phyloP scores from a whole-genome alignment of 1,284 basidiomycete genomes.

The Trichosporon sp. region DNA sequence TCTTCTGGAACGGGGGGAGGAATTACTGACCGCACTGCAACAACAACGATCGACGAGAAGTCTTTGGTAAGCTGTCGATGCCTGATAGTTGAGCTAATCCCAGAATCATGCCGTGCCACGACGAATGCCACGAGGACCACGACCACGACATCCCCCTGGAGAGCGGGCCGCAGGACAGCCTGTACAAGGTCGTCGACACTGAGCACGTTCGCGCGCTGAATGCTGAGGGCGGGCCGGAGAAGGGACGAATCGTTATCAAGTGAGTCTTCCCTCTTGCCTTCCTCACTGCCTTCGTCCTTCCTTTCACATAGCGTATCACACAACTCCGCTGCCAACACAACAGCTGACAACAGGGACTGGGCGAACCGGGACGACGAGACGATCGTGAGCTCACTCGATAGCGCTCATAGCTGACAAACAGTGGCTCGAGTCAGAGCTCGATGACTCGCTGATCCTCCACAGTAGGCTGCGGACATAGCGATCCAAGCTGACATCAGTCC shows the following conservation, averaged over 20 bases:
- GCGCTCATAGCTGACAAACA: slow-evolving; percentile 19
- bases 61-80: not conserved
- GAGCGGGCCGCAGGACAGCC: slow-evolving; percentile 49
- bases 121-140: slow-evolving; percentile 42
- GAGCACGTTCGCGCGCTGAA: slow-evolving; percentile 54
- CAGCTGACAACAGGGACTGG: slow-evolving; percentile 43
- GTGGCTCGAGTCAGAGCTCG: slow-evolving; percentile 53
- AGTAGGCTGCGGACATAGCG: slow-evolving; percentile 38
- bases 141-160: slow-evolving; percentile 52
- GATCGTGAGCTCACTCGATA: slow-evolving; percentile 34
- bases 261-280: slow-evolving; percentile 32
- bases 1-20: too few relatives aligned
- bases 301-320: too few relatives aligned
- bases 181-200: slow-evolving; percentile 52
- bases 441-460: slow-evolving; percentile 54
- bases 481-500: slow-evolving; percentile 40
- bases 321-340: too few relatives aligned
- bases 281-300: too few relatives aligned
- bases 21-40: not conserved
- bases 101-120: slow-evolving; percentile 28
- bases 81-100: not conserved
- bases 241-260: slow-evolving; percentile 56
- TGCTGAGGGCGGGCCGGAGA: slow-evolving; percentile 49
- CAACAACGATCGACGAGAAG: not conserved
- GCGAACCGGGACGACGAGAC: slow-evolving; percentile 51